These are phyloP conservation scores for Hypoxylon sp. DNA, from an alignment of 2,329 filamentous ascomycete genomes.

Conservation along the genomic window DNA sequence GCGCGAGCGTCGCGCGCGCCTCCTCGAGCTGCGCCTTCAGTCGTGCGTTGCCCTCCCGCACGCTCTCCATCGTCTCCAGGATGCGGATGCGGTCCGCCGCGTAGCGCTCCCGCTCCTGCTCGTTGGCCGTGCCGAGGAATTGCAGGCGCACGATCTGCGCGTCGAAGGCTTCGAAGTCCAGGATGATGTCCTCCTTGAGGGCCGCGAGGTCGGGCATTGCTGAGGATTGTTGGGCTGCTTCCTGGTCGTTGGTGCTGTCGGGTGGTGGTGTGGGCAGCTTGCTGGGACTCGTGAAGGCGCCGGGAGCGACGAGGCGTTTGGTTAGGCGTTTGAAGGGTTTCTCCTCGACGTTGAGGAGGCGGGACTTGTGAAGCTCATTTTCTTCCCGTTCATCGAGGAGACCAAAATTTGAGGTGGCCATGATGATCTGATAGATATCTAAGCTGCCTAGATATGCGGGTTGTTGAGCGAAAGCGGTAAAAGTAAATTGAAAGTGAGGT, in stretches of 20 bases:
- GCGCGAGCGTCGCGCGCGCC: constrained; percentile 79
- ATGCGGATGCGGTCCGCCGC: constrained; percentile 84
- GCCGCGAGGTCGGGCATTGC: constrained; percentile 62
- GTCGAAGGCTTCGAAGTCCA: constrained; percentile 92
- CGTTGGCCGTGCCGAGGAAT: constrained; percentile 86
- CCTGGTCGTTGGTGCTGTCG: constrained; percentile 59
- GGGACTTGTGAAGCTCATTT: constrained; percentile 87
- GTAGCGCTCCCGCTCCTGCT: constrained; percentile 85
- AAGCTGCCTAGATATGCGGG: not conserved
- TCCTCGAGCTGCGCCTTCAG: constrained; percentile 82
- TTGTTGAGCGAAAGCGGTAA: not conserved
- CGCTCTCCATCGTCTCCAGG: constrained; percentile 79
- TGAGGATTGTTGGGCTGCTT: constrained; percentile 50
- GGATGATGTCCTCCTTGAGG: constrained; percentile 84
- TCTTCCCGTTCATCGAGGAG: constrained; percentile 81
- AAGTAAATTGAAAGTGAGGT: not conserved
- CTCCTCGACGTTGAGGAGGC: constrained; percentile 90
- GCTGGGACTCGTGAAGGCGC: constrained; percentile 69
- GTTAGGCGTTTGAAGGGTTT: constrained; percentile 91
- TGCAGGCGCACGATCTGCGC: constrained; percentile 89
- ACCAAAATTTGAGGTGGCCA: constrained; percentile 51
- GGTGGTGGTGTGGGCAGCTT: constrained; percentile 76
- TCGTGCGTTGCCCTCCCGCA: constrained; percentile 79
- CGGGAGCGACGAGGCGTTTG: constrained; percentile 79
- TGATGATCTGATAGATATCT: constrained; percentile 16